Base-by-base conservation (phyloP, 2,329 filamentous ascomycete species). In the Ambrosiella beaveri region DNA sequence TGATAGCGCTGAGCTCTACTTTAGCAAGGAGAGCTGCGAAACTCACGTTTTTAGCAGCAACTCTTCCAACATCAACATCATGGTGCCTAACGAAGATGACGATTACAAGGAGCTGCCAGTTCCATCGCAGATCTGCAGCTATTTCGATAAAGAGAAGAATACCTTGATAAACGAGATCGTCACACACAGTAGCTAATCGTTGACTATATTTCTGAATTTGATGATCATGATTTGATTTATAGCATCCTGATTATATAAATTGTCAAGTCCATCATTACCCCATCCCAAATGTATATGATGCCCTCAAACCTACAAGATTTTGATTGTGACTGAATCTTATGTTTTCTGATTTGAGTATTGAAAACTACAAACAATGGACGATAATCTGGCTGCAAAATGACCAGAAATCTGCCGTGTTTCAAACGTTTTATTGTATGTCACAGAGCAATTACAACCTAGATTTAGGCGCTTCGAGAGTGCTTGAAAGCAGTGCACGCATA, bases 11-110 rank as follows among this genome's bases (percentile, higher is more conserved):
- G 82, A 85, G 61, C 74, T 98, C 62, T 98, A 95, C 69, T 80
- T 98, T 17, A 82, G 85, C 69, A 85, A 85, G 67, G 82, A 90
- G 62, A 91, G 85, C 68, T 74, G 84, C 61, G 74, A 75, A 49
- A 88, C 89, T 1, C 88, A 94, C 68, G 76, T 97, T 54, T 95
- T 91, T 70, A 86, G 86, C 39, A 94, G 86, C 76, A 97, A 96
- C 74, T 91, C 82, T 62, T 81, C 82, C 2, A 81, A 85, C 55
- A 77, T 98, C 65, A 98, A 98, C 71, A 77, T 98, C 64, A 89
- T 95, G 64, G 74, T 97, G 11, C 81, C 89, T 2, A 72, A 76
- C 17, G 81, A 81, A 7, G 76, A 75, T 36, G 87, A 83, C 12
- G 93, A 98, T 67, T 94, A 87, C 68, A 85, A 82, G 69, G 93